Evolutionary conservation across 2,329 filamentous ascomycete genomes (phyloP).

Genomic region (Cytospora mali): DNA sequence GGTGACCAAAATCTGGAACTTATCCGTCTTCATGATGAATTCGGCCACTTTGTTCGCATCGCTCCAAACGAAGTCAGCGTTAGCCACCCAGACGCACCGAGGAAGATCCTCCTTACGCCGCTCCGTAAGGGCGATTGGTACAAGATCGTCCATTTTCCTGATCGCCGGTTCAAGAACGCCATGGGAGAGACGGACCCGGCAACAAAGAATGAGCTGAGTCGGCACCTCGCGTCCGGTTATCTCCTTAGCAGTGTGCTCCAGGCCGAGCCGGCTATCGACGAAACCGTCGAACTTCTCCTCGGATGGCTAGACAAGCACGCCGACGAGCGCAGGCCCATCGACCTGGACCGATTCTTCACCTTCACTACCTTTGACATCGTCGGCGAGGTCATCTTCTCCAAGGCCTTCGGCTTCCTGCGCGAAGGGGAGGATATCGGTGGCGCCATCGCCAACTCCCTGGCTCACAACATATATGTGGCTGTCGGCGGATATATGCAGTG

Average conservation of each 20-base stretch:
- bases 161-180: constrained; percentile 42
- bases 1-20: constrained; percentile 7
- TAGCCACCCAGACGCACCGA: constrained; percentile 10
- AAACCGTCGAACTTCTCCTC: constrained; percentile 28
- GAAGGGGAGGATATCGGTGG: constrained; percentile 36
- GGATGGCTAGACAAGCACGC: constrained; percentile 31
- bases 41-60: constrained; percentile 13
- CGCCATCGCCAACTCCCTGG: constrained; percentile 32
- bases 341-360: constrained; percentile 33
- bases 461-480: constrained; percentile 26
- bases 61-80: constrained; percentile 18
- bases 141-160: constrained; percentile 12
- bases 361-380: constrained; percentile 38
- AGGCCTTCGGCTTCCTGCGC: constrained; percentile 35
- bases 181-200: constrained; percentile 43
- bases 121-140: constrained; percentile 19
- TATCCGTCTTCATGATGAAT: constrained; percentile 8
- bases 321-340: constrained; percentile 22
- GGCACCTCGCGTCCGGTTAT: constrained; percentile 39
- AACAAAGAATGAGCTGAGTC: constrained; percentile 38
- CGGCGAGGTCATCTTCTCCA: constrained; percentile 38
- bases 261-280: constrained; percentile 30
- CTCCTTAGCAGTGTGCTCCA: constrained; percentile 37
- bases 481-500: constrained; percentile 31
- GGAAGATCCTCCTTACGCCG: constrained; percentile 1